phyloP scores from a whole-genome alignment of 257 asterid genomes.

The Primulina huaijiensis region DNA sequence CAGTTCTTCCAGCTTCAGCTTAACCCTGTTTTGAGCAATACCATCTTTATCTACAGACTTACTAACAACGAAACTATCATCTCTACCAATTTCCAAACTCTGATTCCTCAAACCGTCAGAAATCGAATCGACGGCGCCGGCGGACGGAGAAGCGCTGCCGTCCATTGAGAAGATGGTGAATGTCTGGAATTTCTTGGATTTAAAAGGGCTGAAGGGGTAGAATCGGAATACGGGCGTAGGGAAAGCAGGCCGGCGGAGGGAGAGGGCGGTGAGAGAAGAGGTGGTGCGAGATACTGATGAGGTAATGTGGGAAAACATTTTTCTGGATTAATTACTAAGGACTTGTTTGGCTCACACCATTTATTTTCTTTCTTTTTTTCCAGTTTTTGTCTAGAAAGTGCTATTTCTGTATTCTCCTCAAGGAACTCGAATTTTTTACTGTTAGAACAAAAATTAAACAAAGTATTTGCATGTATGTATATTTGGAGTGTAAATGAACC shows the following conservation, averaged over 20 bases:
- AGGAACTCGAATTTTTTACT: no score
- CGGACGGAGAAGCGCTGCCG: constrained; percentile 31
- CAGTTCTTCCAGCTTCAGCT: constrained; percentile 69
- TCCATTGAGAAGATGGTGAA: constrained; percentile 53
- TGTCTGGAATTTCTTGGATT: constrained; percentile 34
- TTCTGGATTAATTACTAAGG: neutral
- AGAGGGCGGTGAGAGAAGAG: constrained; percentile 34
- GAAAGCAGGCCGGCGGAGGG: constrained; percentile 30
- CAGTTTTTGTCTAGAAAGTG: neutral
- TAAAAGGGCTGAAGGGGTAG: constrained; percentile 29
- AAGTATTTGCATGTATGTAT: no score
- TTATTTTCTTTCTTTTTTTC: neutral
- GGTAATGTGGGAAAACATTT: constrained; percentile 47
- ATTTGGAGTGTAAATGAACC: no score
- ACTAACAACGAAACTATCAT: neutral
- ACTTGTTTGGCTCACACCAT: neutral
- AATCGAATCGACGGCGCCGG: constrained; percentile 56
- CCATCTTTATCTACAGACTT: constrained; percentile 12
- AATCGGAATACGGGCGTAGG: constrained; percentile 33
- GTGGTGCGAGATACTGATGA: constrained; percentile 44
- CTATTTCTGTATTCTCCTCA: no score
- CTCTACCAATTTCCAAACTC: constrained; percentile 30
- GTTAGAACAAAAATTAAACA: no score
- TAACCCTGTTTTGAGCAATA: constrained; percentile 27
- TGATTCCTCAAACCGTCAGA: constrained; percentile 63